These are phyloP conservation scores for Nakazawaea pomicola DNA, from an alignment of 805 yeast species.

Conservation along the genomic window DNA sequence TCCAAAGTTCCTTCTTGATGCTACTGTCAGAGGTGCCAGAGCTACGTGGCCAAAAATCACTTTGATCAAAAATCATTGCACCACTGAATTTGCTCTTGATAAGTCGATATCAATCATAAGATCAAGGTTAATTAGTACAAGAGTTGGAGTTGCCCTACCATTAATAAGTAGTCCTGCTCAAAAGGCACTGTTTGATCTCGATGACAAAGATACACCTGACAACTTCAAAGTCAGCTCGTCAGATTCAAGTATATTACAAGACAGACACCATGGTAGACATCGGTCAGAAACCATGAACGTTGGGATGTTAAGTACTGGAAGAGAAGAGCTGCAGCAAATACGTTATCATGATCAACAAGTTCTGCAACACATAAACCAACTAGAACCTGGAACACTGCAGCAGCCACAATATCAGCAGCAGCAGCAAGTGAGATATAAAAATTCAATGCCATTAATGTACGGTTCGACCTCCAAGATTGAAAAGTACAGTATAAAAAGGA, in stretches of 20 bases:
- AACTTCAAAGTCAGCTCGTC: conserved; percentile 2
- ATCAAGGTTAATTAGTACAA: conserved; percentile 46
- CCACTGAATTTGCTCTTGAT: conserved; percentile 84
- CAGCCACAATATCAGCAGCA: neutral
- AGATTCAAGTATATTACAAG: neutral
- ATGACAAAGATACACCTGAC: neutral
- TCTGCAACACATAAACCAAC: too few species aligned
- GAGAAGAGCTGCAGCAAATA: too few species aligned
- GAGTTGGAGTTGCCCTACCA: conserved; percentile 1
- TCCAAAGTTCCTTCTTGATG: conserved; percentile 63
- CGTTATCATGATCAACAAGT: neutral
- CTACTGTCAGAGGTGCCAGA: conserved; percentile 76
- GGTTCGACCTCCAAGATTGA: neutral
- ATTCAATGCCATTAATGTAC: conserved; percentile 7
- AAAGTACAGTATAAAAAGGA: neutral
- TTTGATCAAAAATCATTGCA: conserved; percentile 82
- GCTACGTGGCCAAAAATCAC: conserved; percentile 94
- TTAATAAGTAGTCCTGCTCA: neutral
- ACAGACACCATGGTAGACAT: conserved; percentile 5
- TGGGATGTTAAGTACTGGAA: neutral
- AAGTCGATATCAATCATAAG: conserved; percentile 65
- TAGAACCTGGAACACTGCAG: too few species aligned
- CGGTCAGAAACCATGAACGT: conserved; percentile 8
- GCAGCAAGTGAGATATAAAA: conserved; percentile 2
- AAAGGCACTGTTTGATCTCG: neutral